A percentile compares a stretch with the other conserved stretches of the same genome.
Conservation (phyloP, 2,329 filamentous ascomycete species). For the Pestalotiopsis sp. region DNA sequence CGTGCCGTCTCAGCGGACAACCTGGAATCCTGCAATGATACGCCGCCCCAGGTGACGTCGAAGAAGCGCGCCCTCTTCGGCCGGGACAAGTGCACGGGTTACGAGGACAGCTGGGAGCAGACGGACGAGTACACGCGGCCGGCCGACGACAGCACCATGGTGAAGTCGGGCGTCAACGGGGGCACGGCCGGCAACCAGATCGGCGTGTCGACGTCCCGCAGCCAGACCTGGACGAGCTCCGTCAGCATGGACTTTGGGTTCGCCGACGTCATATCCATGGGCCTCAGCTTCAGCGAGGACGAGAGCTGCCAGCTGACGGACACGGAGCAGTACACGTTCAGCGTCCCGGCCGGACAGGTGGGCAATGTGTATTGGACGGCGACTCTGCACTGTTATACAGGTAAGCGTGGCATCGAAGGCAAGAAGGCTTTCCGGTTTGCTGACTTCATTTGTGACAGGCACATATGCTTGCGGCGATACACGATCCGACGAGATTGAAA, state of each 20-base stretch:
- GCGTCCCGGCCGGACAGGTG: background rate
- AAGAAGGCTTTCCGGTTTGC: background rate
- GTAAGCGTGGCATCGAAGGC: background rate
- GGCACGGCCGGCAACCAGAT: too few species aligned
- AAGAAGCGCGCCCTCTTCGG: background rate
- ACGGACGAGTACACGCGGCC: background rate
- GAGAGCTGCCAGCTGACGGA: background rate
- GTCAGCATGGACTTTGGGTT: background rate
- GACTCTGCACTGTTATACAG: background rate
- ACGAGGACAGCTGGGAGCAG: background rate
- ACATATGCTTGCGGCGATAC: background rate
- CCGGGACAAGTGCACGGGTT: background rate
- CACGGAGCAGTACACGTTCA: background rate
- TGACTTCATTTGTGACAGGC: background rate
- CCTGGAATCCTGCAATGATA: background rate
- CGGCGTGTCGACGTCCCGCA: background rate
- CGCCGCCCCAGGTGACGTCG: background rate
- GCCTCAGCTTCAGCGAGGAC: background rate
- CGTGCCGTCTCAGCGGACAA: background rate
- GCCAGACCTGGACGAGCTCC: background rate
- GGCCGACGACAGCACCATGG: background rate
- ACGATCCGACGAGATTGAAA: background rate
- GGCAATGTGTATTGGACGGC: background rate
- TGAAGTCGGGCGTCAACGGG: background rate
- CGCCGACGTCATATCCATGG: background rate